These are phyloP conservation scores for Chaetomium sp. DNA, from an alignment of 2,329 filamentous ascomycete genomes.

Conservation along the genomic window DNA sequence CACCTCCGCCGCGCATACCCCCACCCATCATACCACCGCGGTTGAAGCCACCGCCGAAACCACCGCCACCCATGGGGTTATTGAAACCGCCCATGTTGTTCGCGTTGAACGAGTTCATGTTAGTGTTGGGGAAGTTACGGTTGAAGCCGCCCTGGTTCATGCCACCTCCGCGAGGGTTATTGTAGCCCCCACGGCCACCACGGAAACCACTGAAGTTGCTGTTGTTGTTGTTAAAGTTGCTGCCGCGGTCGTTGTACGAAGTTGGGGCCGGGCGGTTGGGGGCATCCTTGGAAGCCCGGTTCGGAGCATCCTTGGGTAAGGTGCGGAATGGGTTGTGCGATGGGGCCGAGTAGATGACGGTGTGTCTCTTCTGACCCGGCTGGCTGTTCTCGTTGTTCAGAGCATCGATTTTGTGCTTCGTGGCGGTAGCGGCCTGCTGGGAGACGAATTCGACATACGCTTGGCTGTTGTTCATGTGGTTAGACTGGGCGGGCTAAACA, in stretches of 20 bases:
- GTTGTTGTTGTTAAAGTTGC: constrained; percentile 32
- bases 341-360: constrained; percentile 68
- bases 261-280: constrained; percentile 48
- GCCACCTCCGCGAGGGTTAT: constrained; percentile 41
- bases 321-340: constrained; percentile 84
- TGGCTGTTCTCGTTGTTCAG: constrained; percentile 46
- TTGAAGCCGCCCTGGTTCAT: constrained; percentile 43
- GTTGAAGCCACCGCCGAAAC: constrained; percentile 41
- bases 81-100: constrained; percentile 30
- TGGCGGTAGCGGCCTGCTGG: constrained; percentile 76
- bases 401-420: constrained; percentile 74
- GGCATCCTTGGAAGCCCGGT: constrained; percentile 58
- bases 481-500: background rate
- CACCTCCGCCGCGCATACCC: constrained; percentile 32
- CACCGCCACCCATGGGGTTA: constrained; percentile 42
- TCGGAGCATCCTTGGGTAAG: constrained; percentile 78
- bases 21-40: constrained; percentile 35
- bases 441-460: constrained; percentile 81
- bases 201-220: constrained; percentile 39
- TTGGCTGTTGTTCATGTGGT: constrained; percentile 39
- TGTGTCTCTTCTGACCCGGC: constrained; percentile 61
- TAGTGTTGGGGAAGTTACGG: constrained; percentile 35
- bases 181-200: constrained; percentile 43
- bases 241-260: constrained; percentile 42
- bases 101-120: constrained; percentile 39